Conservation (phyloP, 331 rosid species). For the Acacia concinna region DNA sequence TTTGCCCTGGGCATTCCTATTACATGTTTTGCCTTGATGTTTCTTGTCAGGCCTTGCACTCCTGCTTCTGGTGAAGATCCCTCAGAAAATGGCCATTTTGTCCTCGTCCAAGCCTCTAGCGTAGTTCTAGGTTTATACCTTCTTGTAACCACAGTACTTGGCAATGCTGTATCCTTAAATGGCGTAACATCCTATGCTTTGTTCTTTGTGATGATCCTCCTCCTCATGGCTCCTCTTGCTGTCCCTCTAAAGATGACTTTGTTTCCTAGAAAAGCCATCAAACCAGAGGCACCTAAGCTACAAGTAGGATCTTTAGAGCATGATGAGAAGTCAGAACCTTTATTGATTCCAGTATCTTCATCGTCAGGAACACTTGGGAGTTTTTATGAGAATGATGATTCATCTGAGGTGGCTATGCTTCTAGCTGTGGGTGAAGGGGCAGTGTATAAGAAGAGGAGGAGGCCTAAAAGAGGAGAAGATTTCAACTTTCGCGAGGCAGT, state of each 20-base stretch:
- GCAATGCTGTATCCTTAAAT: constrained; percentile 40
- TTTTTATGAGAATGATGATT: constrained; percentile 52
- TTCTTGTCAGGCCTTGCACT: constrained; percentile 70
- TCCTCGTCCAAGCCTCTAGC: constrained; percentile 62
- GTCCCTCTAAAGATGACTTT: constrained; percentile 80
- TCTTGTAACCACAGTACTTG: constrained; percentile 61
- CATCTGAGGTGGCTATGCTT: constrained; percentile 73
- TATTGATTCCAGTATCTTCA: constrained; percentile 46
- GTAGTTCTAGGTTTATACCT: constrained; percentile 66
- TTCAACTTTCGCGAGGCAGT: constrained; percentile 68
- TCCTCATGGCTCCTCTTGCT: constrained; percentile 76
- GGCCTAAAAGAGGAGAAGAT: constrained; percentile 88
- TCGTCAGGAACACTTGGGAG: constrained; percentile 54
- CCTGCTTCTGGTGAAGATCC: constrained; percentile 69
- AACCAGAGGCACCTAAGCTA: constrained; percentile 30
- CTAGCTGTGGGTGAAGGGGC: constrained; percentile 93
- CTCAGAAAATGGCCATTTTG: constrained; percentile 51
- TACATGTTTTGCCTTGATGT: constrained; percentile 70
- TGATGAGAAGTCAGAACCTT: constrained; percentile 46
- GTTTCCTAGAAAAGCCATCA: constrained; percentile 37
- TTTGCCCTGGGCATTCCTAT: constrained; percentile 68
- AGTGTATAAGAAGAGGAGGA: constrained; percentile 71
- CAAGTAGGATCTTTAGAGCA: not conserved
- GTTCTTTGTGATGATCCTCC: constrained; percentile 54
- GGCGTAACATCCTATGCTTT: constrained; percentile 40